Evolutionary conservation across 1,139 yeast species (phyloP).

Genomic region (Magnusiomyces paraingens): DNA sequence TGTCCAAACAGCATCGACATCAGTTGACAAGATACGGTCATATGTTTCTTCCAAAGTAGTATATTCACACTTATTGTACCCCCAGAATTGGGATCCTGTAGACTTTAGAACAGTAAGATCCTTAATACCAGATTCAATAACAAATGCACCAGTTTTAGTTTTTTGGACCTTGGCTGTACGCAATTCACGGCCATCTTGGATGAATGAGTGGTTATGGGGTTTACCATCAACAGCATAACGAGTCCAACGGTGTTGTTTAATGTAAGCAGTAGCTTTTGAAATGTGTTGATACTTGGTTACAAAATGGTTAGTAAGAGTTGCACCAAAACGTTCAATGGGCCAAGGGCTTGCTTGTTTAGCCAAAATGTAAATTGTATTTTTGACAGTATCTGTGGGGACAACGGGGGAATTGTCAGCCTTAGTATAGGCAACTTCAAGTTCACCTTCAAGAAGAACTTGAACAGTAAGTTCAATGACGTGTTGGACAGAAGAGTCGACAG

Average conservation of each 20-base stretch:
- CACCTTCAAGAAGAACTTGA: conserved; percentile 65
- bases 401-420: conserved; percentile 80
- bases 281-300: conserved; percentile 69
- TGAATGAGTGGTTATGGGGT: conserved; percentile 74
- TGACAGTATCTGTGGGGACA: conserved; percentile 91
- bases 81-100: conserved; percentile 92
- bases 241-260: conserved; percentile 72
- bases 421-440: conserved; percentile 73
- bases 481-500: conserved; percentile 61
- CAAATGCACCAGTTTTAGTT: conserved; percentile 43
- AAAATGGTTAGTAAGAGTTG: conserved; percentile 76
- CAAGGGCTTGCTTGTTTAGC: conserved; percentile 72
- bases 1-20: conserved; percentile 70
- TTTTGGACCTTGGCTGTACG: conserved; percentile 52
- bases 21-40: conserved; percentile 84
- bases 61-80: conserved; percentile 77
- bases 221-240: conserved; percentile 69
- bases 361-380: conserved; percentile 74
- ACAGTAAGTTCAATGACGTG: conserved; percentile 83
- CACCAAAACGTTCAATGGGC: conserved; percentile 89
- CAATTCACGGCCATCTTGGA: conserved; percentile 77
- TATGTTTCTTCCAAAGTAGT: conserved; percentile 76
- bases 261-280: conserved; percentile 57
- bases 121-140: conserved; percentile 63
- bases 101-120: conserved; percentile 85